phyloP scores from a whole-genome alignment of 495 filamentous ascomycete genomes.

The Cetradonia linearis region DNA sequence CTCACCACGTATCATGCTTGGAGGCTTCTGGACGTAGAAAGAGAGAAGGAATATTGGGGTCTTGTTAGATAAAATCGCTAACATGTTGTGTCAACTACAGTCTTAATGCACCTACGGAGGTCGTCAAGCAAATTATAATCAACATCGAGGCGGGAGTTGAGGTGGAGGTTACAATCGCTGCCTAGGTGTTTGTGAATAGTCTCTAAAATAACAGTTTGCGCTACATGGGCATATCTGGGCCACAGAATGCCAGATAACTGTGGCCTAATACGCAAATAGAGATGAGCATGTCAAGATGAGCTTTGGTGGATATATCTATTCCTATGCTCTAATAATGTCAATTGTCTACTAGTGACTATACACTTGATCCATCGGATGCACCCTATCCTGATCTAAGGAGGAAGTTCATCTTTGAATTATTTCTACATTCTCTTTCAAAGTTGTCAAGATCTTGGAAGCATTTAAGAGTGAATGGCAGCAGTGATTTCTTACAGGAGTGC shows the following conservation, averaged over 20 bases:
- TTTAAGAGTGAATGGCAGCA: neutral
- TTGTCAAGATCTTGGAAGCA: neutral
- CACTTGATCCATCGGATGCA: no score
- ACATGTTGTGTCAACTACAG: conserved; percentile 32
- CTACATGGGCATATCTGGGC: neutral
- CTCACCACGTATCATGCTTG: neutral
- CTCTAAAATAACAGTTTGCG: neutral
- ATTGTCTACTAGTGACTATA: neutral
- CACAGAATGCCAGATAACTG: neutral
- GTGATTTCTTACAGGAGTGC: neutral
- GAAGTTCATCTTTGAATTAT: neutral
- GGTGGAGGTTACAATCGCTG: conserved; percentile 99
- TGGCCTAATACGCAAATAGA: neutral
- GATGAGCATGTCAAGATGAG: neutral
- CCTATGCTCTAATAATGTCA: neutral
- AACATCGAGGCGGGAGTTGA: conserved; percentile 99
- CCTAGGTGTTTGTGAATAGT: conserved; percentile 45
- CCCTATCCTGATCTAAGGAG: neutral
- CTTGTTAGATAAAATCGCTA: neutral
- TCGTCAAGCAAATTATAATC: conserved; percentile 99
- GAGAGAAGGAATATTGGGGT: neutral
- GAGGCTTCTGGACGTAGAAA: neutral
- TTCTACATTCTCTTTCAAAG: neutral
- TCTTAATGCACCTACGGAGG: conserved; percentile 94
- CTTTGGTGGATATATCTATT: neutral